Evolutionary conservation across 495 filamentous ascomycete species (phyloP).

Genomic region (Podospora australis): DNA sequence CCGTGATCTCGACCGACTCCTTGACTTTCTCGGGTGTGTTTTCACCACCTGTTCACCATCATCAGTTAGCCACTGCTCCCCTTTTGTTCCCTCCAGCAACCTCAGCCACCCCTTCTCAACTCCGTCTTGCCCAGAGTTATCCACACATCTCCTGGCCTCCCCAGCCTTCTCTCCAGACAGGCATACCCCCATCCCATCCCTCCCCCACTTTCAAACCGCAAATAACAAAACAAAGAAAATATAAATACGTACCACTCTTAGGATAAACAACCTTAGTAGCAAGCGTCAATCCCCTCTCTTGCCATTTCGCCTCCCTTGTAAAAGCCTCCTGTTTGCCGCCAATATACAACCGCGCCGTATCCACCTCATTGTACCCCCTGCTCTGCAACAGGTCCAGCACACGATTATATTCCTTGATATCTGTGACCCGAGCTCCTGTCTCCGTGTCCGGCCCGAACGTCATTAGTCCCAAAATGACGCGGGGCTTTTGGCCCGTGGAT

Average conservation of each 20-base stretch:
- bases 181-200: too few species aligned
- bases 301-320: conserved; percentile 69
- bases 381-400: conserved; percentile 64
- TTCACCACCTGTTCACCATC: too few species aligned
- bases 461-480: conserved; percentile 57
- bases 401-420: conserved; percentile 55
- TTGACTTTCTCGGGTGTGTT: conserved; percentile 58
- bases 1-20: conserved; percentile 54
- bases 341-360: conserved; percentile 73
- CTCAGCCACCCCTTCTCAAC: too few species aligned
- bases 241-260: too few species aligned
- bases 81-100: too few species aligned
- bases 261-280: conserved; percentile 83
- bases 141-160: too few species aligned
- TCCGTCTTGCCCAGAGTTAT: too few species aligned
- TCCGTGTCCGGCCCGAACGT: conserved; percentile 50
- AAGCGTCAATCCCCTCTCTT: conserved; percentile 71
- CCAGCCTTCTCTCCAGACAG: too few species aligned
- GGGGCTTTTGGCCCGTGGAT: conserved; percentile 26
- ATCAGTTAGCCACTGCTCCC: too few species aligned
- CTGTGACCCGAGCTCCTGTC: conserved; percentile 64
- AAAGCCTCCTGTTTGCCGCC: conserved; percentile 74
- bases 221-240: too few species aligned
- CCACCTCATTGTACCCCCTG: conserved; percentile 71
- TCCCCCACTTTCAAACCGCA: too few species aligned